Base-by-base conservation (phyloP, 768 basidiomycete species). In the Tricholoma hemisulphureum region DNA sequence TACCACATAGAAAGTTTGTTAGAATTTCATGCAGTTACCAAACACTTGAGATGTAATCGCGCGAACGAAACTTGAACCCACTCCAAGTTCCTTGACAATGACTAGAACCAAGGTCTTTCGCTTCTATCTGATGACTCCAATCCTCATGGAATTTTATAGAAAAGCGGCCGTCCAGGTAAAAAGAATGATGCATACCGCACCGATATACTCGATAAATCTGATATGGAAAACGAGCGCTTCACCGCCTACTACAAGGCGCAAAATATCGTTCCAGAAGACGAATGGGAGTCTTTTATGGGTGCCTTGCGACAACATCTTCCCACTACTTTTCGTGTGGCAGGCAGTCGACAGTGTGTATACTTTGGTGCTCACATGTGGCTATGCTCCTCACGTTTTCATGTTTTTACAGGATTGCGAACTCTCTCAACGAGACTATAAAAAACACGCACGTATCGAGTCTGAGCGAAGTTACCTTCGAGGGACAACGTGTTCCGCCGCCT, bases 271-370 rank as follows among this genome's bases (percentile, higher is more conserved):
- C 75, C 85, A 1, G 85, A 87, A 0, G 82, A 84, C 2, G 92
- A 98, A 69, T 98, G 93, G 92, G 80, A 85, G 0, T 49, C 61
- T 1, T 89, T 98, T 58, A 72, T 94, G 61, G 79, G 83, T 5
- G 70, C 82, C 1, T 69, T 96, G 56, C 80, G 83, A 41, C 76
- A 76, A 24, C 90, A 91, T 34, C 76, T 98, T 37, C 97, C 97
- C 3, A 96, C 93, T 0, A 97, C 95, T 0, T 99, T 99, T 71
- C 82, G 97, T 37, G 87, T 99, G 16, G 88, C 94, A 0, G 93
- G 94, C 0, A 93, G 88, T 61, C 80, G 93, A 69, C 83, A 89
- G 95, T 95, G 69, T 61, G 76, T 74, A 39, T 60, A 34, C 31
- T 41, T 16, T 31, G 31, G 32, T 37, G 52, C 28, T 21, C 46